Conservation (phyloP, 768 basidiomycete genomes). For the Trichaptum fuscoviolaceum region DNA sequence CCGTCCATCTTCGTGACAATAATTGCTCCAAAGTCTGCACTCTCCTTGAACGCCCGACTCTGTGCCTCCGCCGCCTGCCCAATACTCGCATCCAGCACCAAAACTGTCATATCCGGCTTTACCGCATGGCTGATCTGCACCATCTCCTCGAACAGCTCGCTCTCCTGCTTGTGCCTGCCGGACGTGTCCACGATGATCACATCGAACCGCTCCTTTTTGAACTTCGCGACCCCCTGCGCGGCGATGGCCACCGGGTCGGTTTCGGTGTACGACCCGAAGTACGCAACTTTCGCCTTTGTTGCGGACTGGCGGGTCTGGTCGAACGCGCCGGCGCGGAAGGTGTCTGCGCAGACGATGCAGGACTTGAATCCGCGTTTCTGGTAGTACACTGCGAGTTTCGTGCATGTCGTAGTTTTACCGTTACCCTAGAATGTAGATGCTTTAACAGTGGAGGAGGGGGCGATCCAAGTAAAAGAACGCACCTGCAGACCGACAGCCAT, state of each 20-base stretch:
- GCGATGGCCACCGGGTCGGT: constrained; percentile 96
- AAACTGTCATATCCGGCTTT: constrained; percentile 92
- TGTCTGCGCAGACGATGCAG: constrained; percentile 97
- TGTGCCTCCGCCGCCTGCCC: constrained; percentile 98
- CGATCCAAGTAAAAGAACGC: constrained; percentile 18
- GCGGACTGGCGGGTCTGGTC: constrained; percentile 99
- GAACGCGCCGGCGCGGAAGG: constrained; percentile 98
- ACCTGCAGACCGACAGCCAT: constrained; percentile 98
- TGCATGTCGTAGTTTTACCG: constrained; percentile 99
- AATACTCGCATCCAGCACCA: constrained; percentile 96
- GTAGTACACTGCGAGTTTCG: constrained; percentile 96
- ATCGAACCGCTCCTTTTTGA: constrained; percentile 97
- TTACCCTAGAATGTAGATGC: constrained; percentile 60
- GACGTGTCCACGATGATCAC: constrained; percentile 99
- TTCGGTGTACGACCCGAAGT: constrained; percentile 98
- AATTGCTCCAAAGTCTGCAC: constrained; percentile 95
- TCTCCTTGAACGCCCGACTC: constrained; percentile 95
- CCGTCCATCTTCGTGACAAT: constrained; percentile 99
- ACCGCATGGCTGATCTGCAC: constrained; percentile 92
- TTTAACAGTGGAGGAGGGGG: constrained; percentile 5
- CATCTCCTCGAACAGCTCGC: constrained; percentile 97
- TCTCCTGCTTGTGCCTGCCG: constrained; percentile 95
- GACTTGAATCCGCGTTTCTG: constrained; percentile 96
- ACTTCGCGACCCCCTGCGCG: constrained; percentile 90
- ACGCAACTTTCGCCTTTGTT: constrained; percentile 97